Evolutionary conservation across 139 green algal species (phyloP), one percentile per base, ranked within the genome.

Genomic region (Coelastrella sp.): DNA sequence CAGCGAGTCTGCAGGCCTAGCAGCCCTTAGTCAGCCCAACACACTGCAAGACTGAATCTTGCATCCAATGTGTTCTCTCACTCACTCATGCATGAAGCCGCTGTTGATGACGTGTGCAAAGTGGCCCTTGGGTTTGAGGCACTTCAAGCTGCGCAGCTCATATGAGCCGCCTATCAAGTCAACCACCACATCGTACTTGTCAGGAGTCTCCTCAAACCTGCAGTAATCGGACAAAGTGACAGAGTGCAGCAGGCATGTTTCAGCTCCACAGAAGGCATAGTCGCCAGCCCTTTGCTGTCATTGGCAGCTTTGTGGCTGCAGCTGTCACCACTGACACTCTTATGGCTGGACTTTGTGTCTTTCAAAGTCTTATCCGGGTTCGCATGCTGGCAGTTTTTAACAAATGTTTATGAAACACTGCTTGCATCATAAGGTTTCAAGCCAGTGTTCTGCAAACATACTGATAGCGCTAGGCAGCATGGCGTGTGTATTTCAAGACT

Each of bases 161-260:
- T 87, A 91, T 54, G 84, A 74, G 19, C 32, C 91, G 4, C 91
- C 91, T 47, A 94, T 90, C 32, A 91, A 73, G 64, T 94, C 91
- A 3, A 94, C 73, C 22, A 94, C 80, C 22, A 92, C 10, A 86
- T 94, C 91, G 64, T 94, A 94, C 22, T 74, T 84, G 11, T 74
- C 84, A 4, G 76, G 58, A 3, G 47, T 77, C 19, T 76, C 82
- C 83, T 87, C 82, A 57, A 93, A 80, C 86, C 78, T 89, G 85
- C 61, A 71, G 11, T 13, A 71, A 71, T 20, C 57, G 32, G 3
- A 86, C 2, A 3, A 59, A 16, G 16, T 80, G 74, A 58, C 7
- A 80, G 11, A 58, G 22, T 59, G 3, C 73, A 78, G 20, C 73
- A 78, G 14, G 3, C 17, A 32, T 54, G 19, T 54, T 78, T 13